Evolutionary conservation across 192 early-diverging fungal genomes (phyloP), one percentile per base, ranked within the genome.

Genomic region (Backusella tuberculispora): DNA sequence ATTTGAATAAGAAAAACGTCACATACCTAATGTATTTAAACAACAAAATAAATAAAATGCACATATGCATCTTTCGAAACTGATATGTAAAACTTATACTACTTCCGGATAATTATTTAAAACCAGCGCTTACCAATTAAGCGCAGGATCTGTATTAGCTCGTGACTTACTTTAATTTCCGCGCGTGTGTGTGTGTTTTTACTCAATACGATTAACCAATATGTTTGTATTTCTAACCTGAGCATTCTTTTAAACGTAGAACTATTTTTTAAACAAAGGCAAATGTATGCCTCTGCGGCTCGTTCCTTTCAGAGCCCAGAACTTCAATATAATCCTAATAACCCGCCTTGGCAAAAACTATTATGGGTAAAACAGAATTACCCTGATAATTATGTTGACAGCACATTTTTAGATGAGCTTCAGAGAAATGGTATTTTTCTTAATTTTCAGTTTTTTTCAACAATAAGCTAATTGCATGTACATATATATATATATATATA

Each of bases 361-460:
- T 78, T 98, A 69, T 98, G 95, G 80, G 90, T 95, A 48, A 90
- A 92, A 69, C 96, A 98, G 78, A 89, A 90, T 45, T 97, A 92
- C 69, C 91, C 95, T 6, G 97, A 98, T 79, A 94, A 97, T 80
- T 94, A 97, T 80, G 95, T 97, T 1, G 96, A 97, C 75, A 85
- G 86, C 41, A 91, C 93, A 3, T 98, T 98, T 76, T 76, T 98
- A 56, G 90, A 92, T 77, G 88, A 93, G 74, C 83, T 98, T 73
- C 92, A 95, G 76, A 94, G 94, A 82, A 98, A 97, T 82, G 93
- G 90, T 91, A 86, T 67, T 60, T 41, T 34, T 9, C 5, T 29
- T 48, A 13, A 63, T 50, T 38, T 40, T 70, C 26, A 29, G 19
- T 79, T 56, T 48, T 38, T 29, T 63, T 71, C 53, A 60, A 50